Evolutionary conservation across 1,284 basidiomycete genomes (phyloP).

Genomic region (Calocybe gambosa): DNA sequence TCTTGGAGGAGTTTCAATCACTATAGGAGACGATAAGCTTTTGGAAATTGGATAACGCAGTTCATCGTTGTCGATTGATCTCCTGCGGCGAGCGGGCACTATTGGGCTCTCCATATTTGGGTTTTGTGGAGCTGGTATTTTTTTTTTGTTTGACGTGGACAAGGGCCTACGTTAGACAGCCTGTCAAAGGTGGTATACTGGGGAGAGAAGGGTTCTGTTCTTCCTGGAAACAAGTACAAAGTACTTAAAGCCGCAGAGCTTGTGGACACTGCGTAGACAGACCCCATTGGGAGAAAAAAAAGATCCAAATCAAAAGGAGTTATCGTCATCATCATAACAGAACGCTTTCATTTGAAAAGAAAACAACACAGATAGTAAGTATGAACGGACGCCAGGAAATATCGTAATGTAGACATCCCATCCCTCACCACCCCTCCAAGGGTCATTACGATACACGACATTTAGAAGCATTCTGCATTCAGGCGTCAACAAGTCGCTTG

Average conservation of each 20-base stretch:
- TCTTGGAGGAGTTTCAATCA: slow-evolving; percentile 30
- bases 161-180: background rate
- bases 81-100: slow-evolving; percentile 31
- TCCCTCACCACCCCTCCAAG: slow-evolving; percentile 1
- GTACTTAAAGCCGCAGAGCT: background rate
- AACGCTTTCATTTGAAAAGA: slow-evolving; percentile 8
- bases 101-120: slow-evolving; percentile 19
- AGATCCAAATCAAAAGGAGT: slow-evolving; percentile 5
- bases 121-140: background rate
- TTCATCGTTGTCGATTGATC: slow-evolving; percentile 27
- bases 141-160: background rate
- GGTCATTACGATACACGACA: background rate
- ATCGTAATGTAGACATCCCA: slow-evolving; percentile 14
- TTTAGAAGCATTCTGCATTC: slow-evolving; percentile 28
- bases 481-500: slow-evolving; percentile 1
- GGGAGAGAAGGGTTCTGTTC: background rate
- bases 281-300: background rate
- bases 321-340: slow-evolving; percentile 2
- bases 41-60: slow-evolving; percentile 13
- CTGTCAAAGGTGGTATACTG: background rate
- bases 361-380: slow-evolving; percentile 7
- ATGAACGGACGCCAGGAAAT: slow-evolving; percentile 1
- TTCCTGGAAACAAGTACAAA: background rate
- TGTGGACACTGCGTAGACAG: background rate
- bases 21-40: slow-evolving; percentile 4